Evolutionary conservation across 1,139 yeast genomes (phyloP), one percentile per base, ranked within the genome.

Genomic region (Geotrichum cucujoidarum): DNA sequence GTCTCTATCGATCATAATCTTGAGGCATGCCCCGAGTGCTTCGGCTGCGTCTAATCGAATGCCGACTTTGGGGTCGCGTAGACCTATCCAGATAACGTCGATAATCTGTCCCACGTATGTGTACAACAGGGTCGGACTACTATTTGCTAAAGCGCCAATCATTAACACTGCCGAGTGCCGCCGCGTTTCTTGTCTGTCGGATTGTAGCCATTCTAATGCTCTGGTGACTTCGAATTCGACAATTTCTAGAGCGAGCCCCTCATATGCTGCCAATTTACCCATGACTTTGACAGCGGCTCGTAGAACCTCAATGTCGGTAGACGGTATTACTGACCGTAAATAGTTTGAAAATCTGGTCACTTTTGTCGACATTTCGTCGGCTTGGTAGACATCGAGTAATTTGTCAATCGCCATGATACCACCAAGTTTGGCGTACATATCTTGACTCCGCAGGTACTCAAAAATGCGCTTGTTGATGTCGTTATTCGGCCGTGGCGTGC

Each of bases 371-470:
- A 83, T 78, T 58, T 87, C 95, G 43, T 81, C 86, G 24, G 78
- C 77, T 3, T 77, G 74, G 60, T 86, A 92, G 59, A 83, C 83
- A 55, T 83, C 89, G 48, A 92, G 86, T 55, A 92, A 74, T 13
- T 94, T 81, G 65, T 88, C 94, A 52, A 92, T 83, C 7, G 97
- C 97, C 14, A 88, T 78, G 34, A 90, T 83, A 32, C 97, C 97
- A 10, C 97, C 97, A 35, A 90, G 74, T 54, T 86, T 82, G 55
- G 84, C 89, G 29, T 75, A 68, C 1, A 82, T 70, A 57, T 84
- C 92, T 11, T 80, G 77, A 10, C 92, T 80, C 57, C 88, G 89
- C 44, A 89, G 77, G 47, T 89, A 73, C 62, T 87, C 96, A 64
- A 88, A 90, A 27, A 92, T 87, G 53, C 85, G 80, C 62, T 88